Base-by-base conservation (phyloP, 1,139 yeast genomes). In the Pichia sp. region DNA sequence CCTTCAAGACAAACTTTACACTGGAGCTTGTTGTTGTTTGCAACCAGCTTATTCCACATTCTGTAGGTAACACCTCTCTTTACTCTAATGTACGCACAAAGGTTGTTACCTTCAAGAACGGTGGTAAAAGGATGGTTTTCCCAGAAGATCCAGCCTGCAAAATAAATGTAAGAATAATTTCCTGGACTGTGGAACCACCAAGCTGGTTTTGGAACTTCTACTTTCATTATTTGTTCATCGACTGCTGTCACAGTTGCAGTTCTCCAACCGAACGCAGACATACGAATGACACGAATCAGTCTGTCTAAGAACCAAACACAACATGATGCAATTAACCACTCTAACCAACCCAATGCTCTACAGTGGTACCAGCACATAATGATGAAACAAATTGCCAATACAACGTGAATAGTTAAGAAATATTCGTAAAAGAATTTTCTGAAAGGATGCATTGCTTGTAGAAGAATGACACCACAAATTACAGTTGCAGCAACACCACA, bases 1-100 rank as follows among this genome's bases (percentile, higher is more conserved):
- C 90, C 90, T 62, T 85, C 90, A 13, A 84, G 65, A 7, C 76
- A 67, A 0, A 81, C 75, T 51, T 64, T 68, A 42, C 59, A 58
- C 4, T 51, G 26, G 51, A 64, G 46, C 1, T 45, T 45, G 11
- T 62, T 63, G 13, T 59, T 61, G 6, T 49, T 49, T 4, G 45
- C 36, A 2, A 30, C 5, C 1, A 62, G 68, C 57, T 72, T 56
- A 16, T 60, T 54, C 49, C 55, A 56, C 2, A 67, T 51, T 31
- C 56, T 56, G 1, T 49, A 47, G 0, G 70, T 67, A 46, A 65
- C 59, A 40, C 70, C 69, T 30, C 58, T 60, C 59, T 76, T 76
- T 11, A 70, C 70, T 58, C 73, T 74, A 49, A 74, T 63, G 57
- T 66, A 72, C 29, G 75, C 63, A 29, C 56, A 51, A 4, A 65